Evolutionary conservation across 1,284 basidiomycete species (phyloP).

Genomic region (Amylostereum areolatum): DNA sequence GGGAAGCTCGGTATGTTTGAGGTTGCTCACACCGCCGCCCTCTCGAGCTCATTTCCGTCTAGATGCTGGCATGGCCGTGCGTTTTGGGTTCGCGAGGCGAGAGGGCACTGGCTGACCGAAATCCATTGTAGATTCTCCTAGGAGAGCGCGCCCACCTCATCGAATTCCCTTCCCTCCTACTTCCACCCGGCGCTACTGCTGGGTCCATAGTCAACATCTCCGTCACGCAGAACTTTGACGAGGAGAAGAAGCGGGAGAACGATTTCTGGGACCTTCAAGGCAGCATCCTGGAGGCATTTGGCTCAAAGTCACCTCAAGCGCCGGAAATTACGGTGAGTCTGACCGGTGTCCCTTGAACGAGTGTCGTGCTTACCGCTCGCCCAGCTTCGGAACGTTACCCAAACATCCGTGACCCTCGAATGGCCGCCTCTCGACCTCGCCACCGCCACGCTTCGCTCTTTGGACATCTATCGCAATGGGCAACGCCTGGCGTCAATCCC

Average conservation of each 20-base stretch:
- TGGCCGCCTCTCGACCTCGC: conserved; percentile 87
- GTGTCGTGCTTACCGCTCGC: conserved; percentile 10
- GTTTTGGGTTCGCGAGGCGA: conserved; percentile 15
- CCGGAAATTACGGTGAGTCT: conserved; percentile 63
- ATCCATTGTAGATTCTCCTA: conserved; percentile 64
- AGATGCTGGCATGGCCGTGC: conserved; percentile 83
- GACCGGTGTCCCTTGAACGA: not conserved
- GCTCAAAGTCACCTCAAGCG: conserved; percentile 59
- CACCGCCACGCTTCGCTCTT: conserved; percentile 74
- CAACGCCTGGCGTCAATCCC: conserved; percentile 84
- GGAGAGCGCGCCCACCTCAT: conserved; percentile 91
- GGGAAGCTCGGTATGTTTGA: conserved; percentile 57
- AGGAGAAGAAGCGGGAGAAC: conserved; percentile 74
- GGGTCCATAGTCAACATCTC: conserved; percentile 97
- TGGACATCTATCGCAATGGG: conserved; percentile 89
- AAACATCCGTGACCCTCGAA: conserved; percentile 91
- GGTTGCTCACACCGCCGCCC: not conserved
- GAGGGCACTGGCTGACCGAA: not conserved
- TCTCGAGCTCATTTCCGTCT: conserved; percentile 5
- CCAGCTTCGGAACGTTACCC: conserved; percentile 87
- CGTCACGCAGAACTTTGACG: conserved; percentile 76
- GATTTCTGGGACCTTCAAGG: conserved; percentile 83
- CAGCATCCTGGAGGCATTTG: conserved; percentile 73
- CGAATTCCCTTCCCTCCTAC: conserved; percentile 89
- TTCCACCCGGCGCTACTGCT: conserved; percentile 84